Evolutionary conservation across 1,284 basidiomycete genomes (phyloP), one percentile per base, ranked within the genome.

Genomic region (Sanghuangporus sanghuang): DNA sequence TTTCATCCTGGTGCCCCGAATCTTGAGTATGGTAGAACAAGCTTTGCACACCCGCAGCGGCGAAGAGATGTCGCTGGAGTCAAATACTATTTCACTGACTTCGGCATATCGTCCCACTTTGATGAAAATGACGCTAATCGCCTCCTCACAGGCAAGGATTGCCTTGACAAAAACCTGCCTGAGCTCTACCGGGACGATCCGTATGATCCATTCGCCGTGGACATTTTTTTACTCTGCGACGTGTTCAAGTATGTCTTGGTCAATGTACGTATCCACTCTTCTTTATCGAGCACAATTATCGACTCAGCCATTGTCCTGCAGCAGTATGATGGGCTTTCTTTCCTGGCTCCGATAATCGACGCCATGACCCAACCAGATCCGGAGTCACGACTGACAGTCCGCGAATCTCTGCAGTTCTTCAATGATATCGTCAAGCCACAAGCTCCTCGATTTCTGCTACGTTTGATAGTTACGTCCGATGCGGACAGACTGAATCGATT

Each of bases 1-100:
- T 74, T 67, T 55, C 74, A 77, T 64, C 16, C 8, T 6, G 16
- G 36, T 23, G 16, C 27, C 4, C 18, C 21, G 36, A 21, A 23
- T 21, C 46, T 52, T 12, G 48, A 40, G 11, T 38, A 56, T 21
- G 38, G 40, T 32, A 32, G 27, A 32, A 32, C 27, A 3, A 32
- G 27, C 27, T 32, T 32, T 32, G 27, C 27, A 3, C 27, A 32
- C 4, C 27, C 27, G 27, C 27, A 3, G 27, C 27, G 27, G 27
- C 27, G 27, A 32, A 32, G 27, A 32, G 27, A 32, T 32, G 27
- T 32, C 27, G 27, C 27, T 32, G 27, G 27, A 32, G 27, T 32
- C 5, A 32, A 32, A 32, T 32, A 32, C 27, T 32, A 32, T 32
- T 32, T 32, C 27, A 32, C 27, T 32, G 27, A 32, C 27, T 32